Percentiles rank a stretch among this genome's conserved stretches.
These are phyloP conservation scores for Brassica napus DNA, from an alignment of 345 rosid genomes.

Conservation along the genomic window Da-Ae NC_063439.1:6619001-6619500, in stretches of 20 bases:
- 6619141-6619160: conserved; percentile 8
- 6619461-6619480: conserved; percentile 5
- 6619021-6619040: no score
- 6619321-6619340: not conserved
- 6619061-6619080: no score
- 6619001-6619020: no score
- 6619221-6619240: conserved; percentile 6
- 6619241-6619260: not conserved
- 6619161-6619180: not conserved
- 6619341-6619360: not conserved
- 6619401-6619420: conserved; percentile 4
- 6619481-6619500: conserved; percentile 27
- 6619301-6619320: not conserved
- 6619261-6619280: not conserved
- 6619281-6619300: not conserved
- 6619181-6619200: not conserved
- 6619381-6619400: not conserved
- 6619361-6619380: not conserved
- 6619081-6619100: not conserved
- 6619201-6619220: conserved; percentile 6
- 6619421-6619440: not conserved
- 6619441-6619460: conserved; percentile 9
- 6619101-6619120: conserved; percentile 38
- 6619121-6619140: not conserved
- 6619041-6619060: no score